Conservation (phyloP, 495 filamentous ascomycete species). For the Stereocaulon alpinum region DNA sequence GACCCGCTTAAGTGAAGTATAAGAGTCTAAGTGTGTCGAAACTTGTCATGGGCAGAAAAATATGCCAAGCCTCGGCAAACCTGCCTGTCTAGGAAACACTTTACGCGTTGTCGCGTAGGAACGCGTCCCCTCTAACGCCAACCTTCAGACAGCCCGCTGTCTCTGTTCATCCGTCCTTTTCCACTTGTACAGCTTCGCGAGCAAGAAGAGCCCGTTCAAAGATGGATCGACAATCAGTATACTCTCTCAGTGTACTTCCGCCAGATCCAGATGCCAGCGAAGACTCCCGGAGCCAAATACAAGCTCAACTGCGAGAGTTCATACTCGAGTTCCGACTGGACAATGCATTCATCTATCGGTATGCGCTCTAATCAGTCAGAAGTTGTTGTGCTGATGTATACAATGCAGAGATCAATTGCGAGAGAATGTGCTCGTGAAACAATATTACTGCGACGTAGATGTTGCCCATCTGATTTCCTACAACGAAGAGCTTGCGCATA, state of each 20-base stretch:
- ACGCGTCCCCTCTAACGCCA: not conserved
- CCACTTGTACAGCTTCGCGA: not conserved
- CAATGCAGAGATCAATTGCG: slow-evolving; percentile 75
- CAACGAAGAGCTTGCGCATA: slow-evolving; percentile 91
- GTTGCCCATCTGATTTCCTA: slow-evolving; percentile 93
- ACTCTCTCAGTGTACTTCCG: slow-evolving; percentile 70
- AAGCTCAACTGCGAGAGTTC: slow-evolving; percentile 57
- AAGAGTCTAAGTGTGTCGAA: too few species aligned
- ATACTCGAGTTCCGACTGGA: slow-evolving; percentile 92
- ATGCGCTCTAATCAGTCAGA: slow-evolving; percentile 5
- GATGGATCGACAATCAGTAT: slow-evolving; percentile 90
- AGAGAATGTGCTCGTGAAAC: slow-evolving; percentile 89
- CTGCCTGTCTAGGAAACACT: slow-evolving; percentile 10
- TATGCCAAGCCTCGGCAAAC: too few species aligned
- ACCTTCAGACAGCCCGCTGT: not conserved
- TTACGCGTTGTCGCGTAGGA: slow-evolving; percentile 4
- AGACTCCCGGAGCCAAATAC: slow-evolving; percentile 46
- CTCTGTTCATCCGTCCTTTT: not conserved
- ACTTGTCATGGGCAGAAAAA: too few species aligned
- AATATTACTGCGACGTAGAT: slow-evolving; percentile 95
- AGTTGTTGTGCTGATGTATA: not conserved
- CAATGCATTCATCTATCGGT: slow-evolving; percentile 95
- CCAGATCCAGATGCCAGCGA: slow-evolving; percentile 51
- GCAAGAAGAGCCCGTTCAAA: not conserved
- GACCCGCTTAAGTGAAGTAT: too few species aligned